Percentiles rank a stretch among this genome's conserved stretches.
Conservation (phyloP, 331 rosid species). For the Malus hybrid region DNA sequence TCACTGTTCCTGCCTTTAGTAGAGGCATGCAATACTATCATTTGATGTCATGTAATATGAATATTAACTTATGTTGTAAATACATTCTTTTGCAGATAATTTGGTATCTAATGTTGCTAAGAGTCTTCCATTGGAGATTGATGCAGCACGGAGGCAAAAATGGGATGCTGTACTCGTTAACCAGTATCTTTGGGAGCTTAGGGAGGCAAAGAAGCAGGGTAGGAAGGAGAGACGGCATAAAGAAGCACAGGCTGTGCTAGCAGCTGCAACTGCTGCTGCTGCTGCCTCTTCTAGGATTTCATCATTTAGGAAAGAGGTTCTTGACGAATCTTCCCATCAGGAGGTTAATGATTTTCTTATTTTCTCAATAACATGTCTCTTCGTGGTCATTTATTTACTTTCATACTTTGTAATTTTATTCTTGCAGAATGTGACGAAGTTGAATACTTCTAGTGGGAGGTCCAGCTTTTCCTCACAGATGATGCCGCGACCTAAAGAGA, state of each 20-base stretch:
- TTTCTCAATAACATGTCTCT: background rate
- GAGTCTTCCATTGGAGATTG: conserved; percentile 75
- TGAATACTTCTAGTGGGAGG: conserved; percentile 37
- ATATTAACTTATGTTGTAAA: background rate
- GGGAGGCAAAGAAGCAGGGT: conserved; percentile 96
- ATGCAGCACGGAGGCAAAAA: conserved; percentile 45
- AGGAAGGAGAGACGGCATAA: conserved; percentile 87
- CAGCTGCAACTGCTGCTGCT: conserved; percentile 99
- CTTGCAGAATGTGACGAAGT: conserved; percentile 42
- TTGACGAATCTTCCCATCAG: conserved; percentile 57
- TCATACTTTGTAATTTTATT: background rate
- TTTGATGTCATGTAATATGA: background rate
- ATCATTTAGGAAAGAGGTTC: conserved; percentile 73
- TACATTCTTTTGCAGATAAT: conserved; percentile 41
- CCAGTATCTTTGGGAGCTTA: conserved; percentile 66
- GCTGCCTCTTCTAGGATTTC: conserved; percentile 90
- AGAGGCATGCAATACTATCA: background rate
- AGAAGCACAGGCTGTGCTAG: conserved; percentile 98
- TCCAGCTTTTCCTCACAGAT: conserved; percentile 54
- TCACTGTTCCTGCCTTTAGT: background rate
- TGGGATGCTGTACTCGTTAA: conserved; percentile 88
- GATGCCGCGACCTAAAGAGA: conserved; percentile 73
- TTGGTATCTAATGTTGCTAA: conserved; percentile 48
- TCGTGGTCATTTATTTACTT: background rate
- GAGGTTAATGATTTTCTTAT: conserved; percentile 43